Base-by-base conservation (phyloP, 352 stramenopile species). In the Pythium utonaiense region DNA sequence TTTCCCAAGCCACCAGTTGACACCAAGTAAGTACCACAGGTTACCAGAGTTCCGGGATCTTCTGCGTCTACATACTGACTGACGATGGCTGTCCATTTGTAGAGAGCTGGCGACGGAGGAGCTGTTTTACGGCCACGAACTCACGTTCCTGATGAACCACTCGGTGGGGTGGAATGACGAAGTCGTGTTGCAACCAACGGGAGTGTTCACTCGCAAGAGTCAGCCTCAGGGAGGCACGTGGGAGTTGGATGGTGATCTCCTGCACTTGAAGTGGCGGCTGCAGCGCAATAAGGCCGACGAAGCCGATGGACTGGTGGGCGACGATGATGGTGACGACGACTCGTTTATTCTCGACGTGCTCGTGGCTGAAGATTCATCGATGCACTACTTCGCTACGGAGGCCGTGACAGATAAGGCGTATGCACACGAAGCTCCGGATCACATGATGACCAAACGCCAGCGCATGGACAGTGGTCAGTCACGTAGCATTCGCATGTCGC, bases 311-410 rank as follows among this genome's bases (percentile, higher is more conserved):
- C 7, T 57, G 10, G 53, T 67, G 3, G 51, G 66, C 8, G 57
- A 66, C 16, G 60, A 73, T 6, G 69, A 80, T 1, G 65, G 74
- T 53, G 76, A 86, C 1, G 70, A 79, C 17, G 75, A 89, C 19
- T 74, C 67, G 31, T 91, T 78, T 53, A 84, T 67, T 51, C 67
- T 93, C 19, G 83, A 95, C 57, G 83, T 95, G 42, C 63, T 95
- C 1, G 77, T 89, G 19, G 80, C 73, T 28, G 77, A 93, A 66
- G 82, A 93, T 50, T 62, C 60, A 6, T 80, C 66, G 24, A 88
- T 93, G 78, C 83, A 89, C 53, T 78, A 89, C 52, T 93, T 95
- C 55, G 74, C 62, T 41, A 93, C 86, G 1, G 83, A 91, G 54
- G 40, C 78, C 1, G 48, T 82, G 36, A 84, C 78, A 9, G 83